A percentile compares a stretch with the other conserved stretches of the same genome.
phyloP scores from a whole-genome alignment of 495 filamentous ascomycete species.

The Penicillium longicatenatum region DNA sequence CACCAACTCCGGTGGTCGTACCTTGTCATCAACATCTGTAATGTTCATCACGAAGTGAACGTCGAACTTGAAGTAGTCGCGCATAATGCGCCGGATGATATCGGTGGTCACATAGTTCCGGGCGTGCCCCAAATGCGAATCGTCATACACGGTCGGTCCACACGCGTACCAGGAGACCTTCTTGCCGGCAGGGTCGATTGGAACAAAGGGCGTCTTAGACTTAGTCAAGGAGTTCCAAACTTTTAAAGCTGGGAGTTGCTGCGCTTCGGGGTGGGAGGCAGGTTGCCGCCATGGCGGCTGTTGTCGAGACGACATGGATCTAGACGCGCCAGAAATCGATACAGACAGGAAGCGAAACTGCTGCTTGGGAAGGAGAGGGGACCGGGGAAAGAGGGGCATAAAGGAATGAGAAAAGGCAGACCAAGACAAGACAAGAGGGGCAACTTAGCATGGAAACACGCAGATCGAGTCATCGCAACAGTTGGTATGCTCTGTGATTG shows the following conservation, averaged over 20 bases:
- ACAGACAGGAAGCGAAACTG: slow-evolving; percentile 13
- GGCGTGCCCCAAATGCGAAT: slow-evolving; percentile 87
- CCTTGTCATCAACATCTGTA: slow-evolving; percentile 93
- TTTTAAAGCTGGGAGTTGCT: slow-evolving; percentile 43
- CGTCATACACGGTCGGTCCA: slow-evolving; percentile 92
- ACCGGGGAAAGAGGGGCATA: slow-evolving; percentile 34
- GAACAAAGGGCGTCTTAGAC: slow-evolving; percentile 72
- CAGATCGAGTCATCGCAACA: slow-evolving; percentile 23
- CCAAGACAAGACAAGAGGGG: slow-evolving; percentile 26
- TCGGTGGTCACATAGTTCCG: slow-evolving; percentile 95
- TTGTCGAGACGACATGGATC: slow-evolving; percentile 39
- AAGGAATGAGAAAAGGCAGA: slow-evolving; percentile 17
- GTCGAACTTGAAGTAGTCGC: slow-evolving; percentile 82
- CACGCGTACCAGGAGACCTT: slow-evolving; percentile 88
- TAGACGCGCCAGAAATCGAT: slow-evolving; percentile 9
- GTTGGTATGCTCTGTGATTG: slow-evolving; percentile 16
- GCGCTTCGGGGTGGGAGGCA: slow-evolving; percentile 25
- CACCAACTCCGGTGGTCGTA: slow-evolving; percentile 27
- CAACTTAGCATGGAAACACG: slow-evolving; percentile 17
- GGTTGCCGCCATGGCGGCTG: slow-evolving; percentile 56
- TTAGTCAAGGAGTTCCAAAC: slow-evolving; percentile 77
- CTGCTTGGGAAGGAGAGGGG: slow-evolving; percentile 21
- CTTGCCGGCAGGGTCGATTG: slow-evolving; percentile 63
- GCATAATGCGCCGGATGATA: slow-evolving; percentile 84
- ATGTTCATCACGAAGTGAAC: slow-evolving; percentile 96